Evolutionary conservation across 768 basidiomycete genomes (phyloP).

Genomic region (Sporobolomyces phaffii): DNA sequence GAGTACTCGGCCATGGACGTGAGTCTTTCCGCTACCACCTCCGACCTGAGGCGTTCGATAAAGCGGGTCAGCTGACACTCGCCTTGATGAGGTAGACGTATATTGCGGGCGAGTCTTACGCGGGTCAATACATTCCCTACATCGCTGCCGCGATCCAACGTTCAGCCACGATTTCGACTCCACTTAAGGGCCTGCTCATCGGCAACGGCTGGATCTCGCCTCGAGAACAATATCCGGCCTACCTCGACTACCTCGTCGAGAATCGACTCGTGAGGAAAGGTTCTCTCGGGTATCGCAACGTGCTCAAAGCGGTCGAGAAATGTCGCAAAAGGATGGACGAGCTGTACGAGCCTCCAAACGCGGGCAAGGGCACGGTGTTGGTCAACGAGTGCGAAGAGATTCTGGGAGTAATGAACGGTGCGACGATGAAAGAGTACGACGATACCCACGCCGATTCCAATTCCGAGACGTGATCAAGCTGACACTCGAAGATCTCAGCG

Average conservation of each 20-base stretch:
- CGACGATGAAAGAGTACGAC: slow-evolving; percentile 50
- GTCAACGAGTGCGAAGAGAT: slow-evolving; percentile 60
- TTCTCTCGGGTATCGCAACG: slow-evolving; percentile 60
- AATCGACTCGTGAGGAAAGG: slow-evolving; percentile 68
- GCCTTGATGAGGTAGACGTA: slow-evolving; percentile 64
- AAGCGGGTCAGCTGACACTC: neutral
- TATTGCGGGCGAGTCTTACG: slow-evolving; percentile 89
- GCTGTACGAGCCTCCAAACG: slow-evolving; percentile 23
- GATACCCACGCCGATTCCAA: no score
- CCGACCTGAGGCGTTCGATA: no score
- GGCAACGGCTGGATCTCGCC: slow-evolving; percentile 98
- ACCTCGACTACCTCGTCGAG: slow-evolving; percentile 64
- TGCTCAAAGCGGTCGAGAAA: slow-evolving; percentile 56
- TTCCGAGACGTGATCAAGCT: no score
- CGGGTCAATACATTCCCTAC: slow-evolving; percentile 96
- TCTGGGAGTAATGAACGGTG: slow-evolving; percentile 48
- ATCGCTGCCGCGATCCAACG: slow-evolving; percentile 57
- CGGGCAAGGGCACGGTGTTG: slow-evolving; percentile 49
- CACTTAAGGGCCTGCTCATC: slow-evolving; percentile 66
- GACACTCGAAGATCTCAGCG: no score
- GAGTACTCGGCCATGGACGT: slow-evolving; percentile 79
- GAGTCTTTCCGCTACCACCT: slow-evolving; percentile 50
- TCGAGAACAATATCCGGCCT: slow-evolving; percentile 77
- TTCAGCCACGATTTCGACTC: slow-evolving; percentile 25
- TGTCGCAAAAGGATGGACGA: slow-evolving; percentile 55